phyloP scores from a whole-genome alignment of 2,329 filamentous ascomycete genomes.

The Rutstroemia sp. region DNA sequence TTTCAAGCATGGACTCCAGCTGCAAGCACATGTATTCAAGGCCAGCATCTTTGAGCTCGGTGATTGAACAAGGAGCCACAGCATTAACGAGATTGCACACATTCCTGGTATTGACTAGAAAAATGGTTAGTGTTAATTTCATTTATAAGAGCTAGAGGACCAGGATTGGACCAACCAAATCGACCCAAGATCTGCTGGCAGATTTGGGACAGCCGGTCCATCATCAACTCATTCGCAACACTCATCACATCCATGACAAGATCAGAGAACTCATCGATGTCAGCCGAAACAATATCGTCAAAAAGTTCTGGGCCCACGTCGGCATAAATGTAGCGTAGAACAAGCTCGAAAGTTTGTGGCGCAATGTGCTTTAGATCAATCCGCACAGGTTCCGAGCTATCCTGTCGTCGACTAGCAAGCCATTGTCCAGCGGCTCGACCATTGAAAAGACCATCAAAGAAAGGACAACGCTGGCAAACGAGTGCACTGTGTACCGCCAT shows the following conservation, averaged over 20 bases:
- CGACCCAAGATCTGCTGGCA: slow-evolving; percentile 79
- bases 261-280: slow-evolving; percentile 79
- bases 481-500: slow-evolving; percentile 70
- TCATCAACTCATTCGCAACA: slow-evolving; percentile 89
- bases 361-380: slow-evolving; percentile 81
- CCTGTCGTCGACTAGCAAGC: slow-evolving; percentile 62
- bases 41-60: slow-evolving; percentile 79
- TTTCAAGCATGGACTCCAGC: slow-evolving; percentile 86
- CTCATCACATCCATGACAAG: slow-evolving; percentile 86
- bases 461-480: slow-evolving; percentile 78
- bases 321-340: slow-evolving; percentile 75
- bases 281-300: slow-evolving; percentile 61
- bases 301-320: slow-evolving; percentile 79
- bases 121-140: slow-evolving; percentile 15
- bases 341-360: slow-evolving; percentile 65
- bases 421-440: slow-evolving; percentile 82
- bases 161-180: slow-evolving; percentile 48
- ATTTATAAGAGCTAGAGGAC: background rate
- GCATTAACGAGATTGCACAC: slow-evolving; percentile 79
- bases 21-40: slow-evolving; percentile 90
- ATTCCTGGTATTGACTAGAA: slow-evolving; percentile 69
- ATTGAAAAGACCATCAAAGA: slow-evolving; percentile 84
- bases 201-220: slow-evolving; percentile 81
- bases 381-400: slow-evolving; percentile 45
- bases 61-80: slow-evolving; percentile 75